These are phyloP conservation scores for Berkeleyomyces rouxiae DNA, from an alignment of 2,329 filamentous ascomycete genomes.

Conservation along the genomic window DNA sequence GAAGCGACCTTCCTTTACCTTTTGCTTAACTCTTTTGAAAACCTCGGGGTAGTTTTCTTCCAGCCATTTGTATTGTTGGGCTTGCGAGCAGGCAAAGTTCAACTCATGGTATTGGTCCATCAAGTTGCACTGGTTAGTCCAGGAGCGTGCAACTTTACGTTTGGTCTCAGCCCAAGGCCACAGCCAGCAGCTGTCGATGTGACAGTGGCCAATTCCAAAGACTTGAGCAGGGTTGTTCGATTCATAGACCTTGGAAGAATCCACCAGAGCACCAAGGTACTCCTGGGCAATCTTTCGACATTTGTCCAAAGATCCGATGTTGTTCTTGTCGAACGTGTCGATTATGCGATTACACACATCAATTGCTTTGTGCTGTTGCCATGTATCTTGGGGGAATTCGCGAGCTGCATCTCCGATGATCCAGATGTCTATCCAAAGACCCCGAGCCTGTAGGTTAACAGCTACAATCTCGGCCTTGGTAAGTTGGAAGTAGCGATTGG, in stretches of 20 bases:
- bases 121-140: constrained; percentile 90
- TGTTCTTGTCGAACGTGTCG: constrained; percentile 68
- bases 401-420: constrained; percentile 83
- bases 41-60: constrained; percentile 76
- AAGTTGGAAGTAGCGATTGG: constrained; percentile 67
- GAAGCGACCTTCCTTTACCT: constrained; percentile 80
- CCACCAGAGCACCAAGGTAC: constrained; percentile 66
- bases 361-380: constrained; percentile 75
- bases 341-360: constrained; percentile 78
- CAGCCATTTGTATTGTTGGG: constrained; percentile 96
- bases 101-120: constrained; percentile 93
- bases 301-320: constrained; percentile 60
- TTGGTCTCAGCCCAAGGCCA: constrained; percentile 98
- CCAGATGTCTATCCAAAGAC: constrained; percentile 85
- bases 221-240: constrained; percentile 59
- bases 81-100: constrained; percentile 81
- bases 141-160: constrained; percentile 86
- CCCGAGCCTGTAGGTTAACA: constrained; percentile 70
- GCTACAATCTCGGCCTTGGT: constrained; percentile 70
- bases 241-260: constrained; percentile 72
- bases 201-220: constrained; percentile 84
- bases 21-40: constrained; percentile 78
- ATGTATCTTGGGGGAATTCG: constrained; percentile 77
- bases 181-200: constrained; percentile 96
- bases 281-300: constrained; percentile 68